Evolutionary conservation across 2,329 filamentous ascomycete genomes (phyloP), one percentile per base, ranked within the genome.

Genomic region (Penicillium sp.): DNA sequence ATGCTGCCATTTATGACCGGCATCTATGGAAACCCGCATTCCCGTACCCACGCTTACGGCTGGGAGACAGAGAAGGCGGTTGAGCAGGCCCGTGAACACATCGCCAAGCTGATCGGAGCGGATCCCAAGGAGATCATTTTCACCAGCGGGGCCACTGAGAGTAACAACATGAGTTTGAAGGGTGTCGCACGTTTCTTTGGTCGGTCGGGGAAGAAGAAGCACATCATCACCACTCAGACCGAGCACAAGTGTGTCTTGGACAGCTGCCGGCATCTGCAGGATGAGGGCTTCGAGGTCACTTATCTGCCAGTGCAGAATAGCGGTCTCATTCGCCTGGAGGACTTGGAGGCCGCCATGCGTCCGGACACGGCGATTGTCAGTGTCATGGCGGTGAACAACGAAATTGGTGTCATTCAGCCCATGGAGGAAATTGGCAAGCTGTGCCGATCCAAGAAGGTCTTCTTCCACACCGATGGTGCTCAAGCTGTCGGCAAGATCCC

Each of bases 151-250:
- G 93, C 93, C 12, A 98, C 93, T 0, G 93, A 98, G 75, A 96
- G 90, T 67, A 98, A 98, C 73, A 98, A 98, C 65, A 98, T 98
- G 93, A 95, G 90, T 71, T 89, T 98, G 75, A 98, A 98, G 75
- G 93, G 93, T 55, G 91, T 98, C 7, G 90, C 93, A 18, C 81
- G 91, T 54, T 98, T 98, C 74, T 96, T 96, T 67, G 90, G 89
- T 57, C 83, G 88, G 49, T 84, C 82, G 2, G 90, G 90, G 61
- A 96, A 96, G 82, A 97, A 97, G 83, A 95, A 87, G 74, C 93
- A 98, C 71, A 91, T 98, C 64, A 90, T 98, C 69, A 98, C 93
- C 25, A 89, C 84, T 35, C 93, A 97, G 74, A 98, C 93, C 0
- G 93, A 98, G 73, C 93, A 98, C 78, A 98, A 98, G 76, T 98